These are phyloP conservation scores for Chenopodium suecicum DNA, from an alignment of 148 eudicot genomes.

Conservation along the genomic window DNA sequence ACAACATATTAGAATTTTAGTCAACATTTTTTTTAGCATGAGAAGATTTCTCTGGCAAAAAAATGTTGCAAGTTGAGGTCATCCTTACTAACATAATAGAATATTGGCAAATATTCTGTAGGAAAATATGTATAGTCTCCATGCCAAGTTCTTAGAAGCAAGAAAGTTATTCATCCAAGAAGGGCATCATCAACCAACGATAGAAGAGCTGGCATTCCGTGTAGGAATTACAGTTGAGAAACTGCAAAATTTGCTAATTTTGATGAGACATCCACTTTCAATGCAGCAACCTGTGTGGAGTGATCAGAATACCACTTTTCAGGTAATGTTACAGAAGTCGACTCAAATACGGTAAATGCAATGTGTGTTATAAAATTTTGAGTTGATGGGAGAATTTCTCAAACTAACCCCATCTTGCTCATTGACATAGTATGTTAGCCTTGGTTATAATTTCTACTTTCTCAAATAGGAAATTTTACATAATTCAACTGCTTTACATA, in stretches of 20 bases:
- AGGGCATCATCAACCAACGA: conserved; percentile 61
- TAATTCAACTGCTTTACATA: not conserved
- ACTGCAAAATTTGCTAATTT: conserved; percentile 48
- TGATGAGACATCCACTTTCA: conserved; percentile 66
- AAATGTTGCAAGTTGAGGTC: not conserved
- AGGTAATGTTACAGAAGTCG: conserved; percentile 38
- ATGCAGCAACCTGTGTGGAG: conserved; percentile 69
- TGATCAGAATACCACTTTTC: conserved; percentile 72
- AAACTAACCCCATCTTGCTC: not conserved
- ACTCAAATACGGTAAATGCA: not conserved
- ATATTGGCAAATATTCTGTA: conserved; percentile 28
- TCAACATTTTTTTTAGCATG: not conserved
- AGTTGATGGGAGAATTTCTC: not conserved
- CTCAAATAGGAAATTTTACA: not conserved
- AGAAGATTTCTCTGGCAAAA: not conserved
- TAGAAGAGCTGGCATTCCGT: conserved; percentile 63
- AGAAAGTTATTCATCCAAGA: conserved; percentile 59
- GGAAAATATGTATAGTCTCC: conserved; percentile 77
- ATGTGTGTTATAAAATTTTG: not conserved
- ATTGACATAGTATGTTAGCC: not conserved
- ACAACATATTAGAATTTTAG: too few relatives aligned
- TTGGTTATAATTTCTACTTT: not conserved
- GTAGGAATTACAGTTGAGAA: conserved; percentile 77
- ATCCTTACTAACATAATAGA: not conserved
- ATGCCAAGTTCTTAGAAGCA: conserved; percentile 69